A percentile compares a stretch with the other conserved stretches of the same genome.
phyloP scores from a whole-genome alignment of 148 eudicot genomes.

The Tetragonia tetragonoides region DNA sequence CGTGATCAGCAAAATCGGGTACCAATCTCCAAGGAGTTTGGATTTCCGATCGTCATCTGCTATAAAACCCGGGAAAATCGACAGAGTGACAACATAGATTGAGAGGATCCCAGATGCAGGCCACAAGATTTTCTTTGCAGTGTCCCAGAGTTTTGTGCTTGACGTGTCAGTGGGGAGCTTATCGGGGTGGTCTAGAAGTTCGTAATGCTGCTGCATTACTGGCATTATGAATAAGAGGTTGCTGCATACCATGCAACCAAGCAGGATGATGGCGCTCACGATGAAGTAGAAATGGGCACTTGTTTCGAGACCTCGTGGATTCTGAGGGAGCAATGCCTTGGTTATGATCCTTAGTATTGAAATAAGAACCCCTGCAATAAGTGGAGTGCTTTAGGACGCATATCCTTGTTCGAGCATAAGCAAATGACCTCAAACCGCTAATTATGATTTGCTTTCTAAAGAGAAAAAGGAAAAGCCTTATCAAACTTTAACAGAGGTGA shows the following conservation, averaged over 20 bases:
- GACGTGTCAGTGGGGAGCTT: neutral
- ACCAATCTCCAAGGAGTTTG: constrained; percentile 60
- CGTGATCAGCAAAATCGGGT: constrained; percentile 62
- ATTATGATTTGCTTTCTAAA: too few species aligned
- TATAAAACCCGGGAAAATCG: constrained; percentile 83
- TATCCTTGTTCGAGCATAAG: neutral
- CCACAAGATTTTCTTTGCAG: constrained; percentile 43
- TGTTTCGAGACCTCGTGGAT: constrained; percentile 54
- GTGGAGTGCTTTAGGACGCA: neutral
- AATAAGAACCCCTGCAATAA: constrained; percentile 61
- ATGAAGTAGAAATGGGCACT: constrained; percentile 73
- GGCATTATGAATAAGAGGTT: constrained; percentile 57
- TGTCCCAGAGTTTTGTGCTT: constrained; percentile 38
- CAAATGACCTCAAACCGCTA: too few species aligned
- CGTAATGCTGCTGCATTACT: constrained; percentile 59
- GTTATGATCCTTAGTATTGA: constrained; percentile 68
- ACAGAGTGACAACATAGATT: constrained; percentile 67
- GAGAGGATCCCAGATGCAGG: constrained; percentile 63
- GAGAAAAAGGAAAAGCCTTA: too few species aligned
- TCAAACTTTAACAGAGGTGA: too few species aligned
- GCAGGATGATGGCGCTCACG: constrained; percentile 44
- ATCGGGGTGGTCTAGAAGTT: constrained; percentile 25
- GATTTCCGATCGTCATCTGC: constrained; percentile 60
- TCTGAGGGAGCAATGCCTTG: constrained; percentile 71
- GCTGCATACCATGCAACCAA: constrained; percentile 60